These are phyloP conservation scores for Hygrophila difformis DNA, from an alignment of 257 asterid species.

Conservation along the genomic window DNA sequence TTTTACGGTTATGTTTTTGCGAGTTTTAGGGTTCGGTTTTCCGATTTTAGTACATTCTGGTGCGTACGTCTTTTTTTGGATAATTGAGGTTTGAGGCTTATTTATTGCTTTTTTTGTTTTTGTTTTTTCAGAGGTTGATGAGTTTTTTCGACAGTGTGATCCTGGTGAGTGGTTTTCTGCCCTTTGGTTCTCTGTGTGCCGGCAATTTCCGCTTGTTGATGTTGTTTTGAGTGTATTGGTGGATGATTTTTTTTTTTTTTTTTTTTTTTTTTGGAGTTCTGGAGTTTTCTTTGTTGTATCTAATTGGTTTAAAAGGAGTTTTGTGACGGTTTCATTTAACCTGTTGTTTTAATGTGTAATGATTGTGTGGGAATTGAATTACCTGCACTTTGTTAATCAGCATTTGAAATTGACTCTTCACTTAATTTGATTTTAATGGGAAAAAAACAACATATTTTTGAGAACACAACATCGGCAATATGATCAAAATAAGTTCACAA, in stretches of 20 bases:
- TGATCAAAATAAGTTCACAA: too few species aligned
- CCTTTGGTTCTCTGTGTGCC: not conserved
- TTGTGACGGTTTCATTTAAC: not conserved
- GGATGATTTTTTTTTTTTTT: too few species aligned
- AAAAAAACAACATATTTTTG: too few species aligned
- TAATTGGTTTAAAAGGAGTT: too few species aligned
- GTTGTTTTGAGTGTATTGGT: not conserved
- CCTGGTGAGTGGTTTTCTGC: slow-evolving; percentile 39
- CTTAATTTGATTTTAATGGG: too few species aligned
- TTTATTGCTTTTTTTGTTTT: slow-evolving; percentile 1
- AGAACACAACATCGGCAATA: too few species aligned
- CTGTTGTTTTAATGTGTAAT: not conserved
- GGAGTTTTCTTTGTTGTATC: not conserved
- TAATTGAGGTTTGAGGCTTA: slow-evolving; percentile 15
- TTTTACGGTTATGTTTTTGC: not conserved
- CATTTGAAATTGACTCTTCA: too few species aligned
- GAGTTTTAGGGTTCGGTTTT: slow-evolving; percentile 22
- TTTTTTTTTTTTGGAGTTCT: slow-evolving; percentile 4
- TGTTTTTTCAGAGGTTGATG: slow-evolving; percentile 37
- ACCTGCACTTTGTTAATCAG: not conserved
- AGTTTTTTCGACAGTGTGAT: slow-evolving; percentile 43
- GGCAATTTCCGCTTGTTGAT: too few species aligned
- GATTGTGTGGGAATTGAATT: not conserved
- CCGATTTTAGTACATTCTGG: slow-evolving; percentile 11
- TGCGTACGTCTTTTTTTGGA: not conserved